A percentile compares a stretch with the other conserved stretches of the same genome.
phyloP scores from a whole-genome alignment of 129 eudicot species.

The Scalesia atractyloides region DNA sequence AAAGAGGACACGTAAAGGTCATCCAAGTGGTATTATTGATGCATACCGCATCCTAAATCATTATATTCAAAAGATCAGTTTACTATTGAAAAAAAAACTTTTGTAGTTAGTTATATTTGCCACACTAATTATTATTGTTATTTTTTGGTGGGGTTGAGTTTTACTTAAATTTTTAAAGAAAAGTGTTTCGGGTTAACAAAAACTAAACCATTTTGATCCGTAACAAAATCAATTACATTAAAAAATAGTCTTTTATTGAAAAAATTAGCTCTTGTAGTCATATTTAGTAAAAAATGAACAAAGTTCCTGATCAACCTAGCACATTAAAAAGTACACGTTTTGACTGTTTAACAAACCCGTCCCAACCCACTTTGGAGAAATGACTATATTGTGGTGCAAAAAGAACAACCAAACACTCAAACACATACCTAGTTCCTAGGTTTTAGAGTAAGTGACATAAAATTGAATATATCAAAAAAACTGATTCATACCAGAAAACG shows the following conservation, averaged over 20 bases:
- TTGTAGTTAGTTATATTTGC: too few species aligned
- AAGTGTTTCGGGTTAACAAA: neutral
- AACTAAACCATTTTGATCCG: neutral
- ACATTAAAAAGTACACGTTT: neutral
- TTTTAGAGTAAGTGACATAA: neutral
- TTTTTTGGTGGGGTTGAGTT: too few species aligned
- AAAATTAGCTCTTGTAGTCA: neutral
- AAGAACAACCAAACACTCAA: neutral
- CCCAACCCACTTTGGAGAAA: neutral
- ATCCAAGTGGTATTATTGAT: too few species aligned
- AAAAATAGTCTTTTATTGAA: neutral
- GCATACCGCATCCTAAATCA: too few species aligned
- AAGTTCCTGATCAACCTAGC: neutral
- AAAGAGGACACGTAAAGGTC: too few species aligned
- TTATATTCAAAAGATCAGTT: too few species aligned
- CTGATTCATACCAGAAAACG: constrained; percentile 60
- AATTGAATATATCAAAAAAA: neutral
- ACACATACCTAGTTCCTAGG: neutral
- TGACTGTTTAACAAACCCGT: neutral
- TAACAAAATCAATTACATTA: neutral
- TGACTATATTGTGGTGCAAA: neutral
- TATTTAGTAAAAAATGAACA: neutral
- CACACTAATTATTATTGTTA: too few species aligned
- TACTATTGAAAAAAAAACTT: too few species aligned
- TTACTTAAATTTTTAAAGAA: neutral